Percentiles rank a stretch among this genome's conserved stretches.
Conservation (phyloP, 306 rosid genomes). For the Cercis canadensis region DNA sequence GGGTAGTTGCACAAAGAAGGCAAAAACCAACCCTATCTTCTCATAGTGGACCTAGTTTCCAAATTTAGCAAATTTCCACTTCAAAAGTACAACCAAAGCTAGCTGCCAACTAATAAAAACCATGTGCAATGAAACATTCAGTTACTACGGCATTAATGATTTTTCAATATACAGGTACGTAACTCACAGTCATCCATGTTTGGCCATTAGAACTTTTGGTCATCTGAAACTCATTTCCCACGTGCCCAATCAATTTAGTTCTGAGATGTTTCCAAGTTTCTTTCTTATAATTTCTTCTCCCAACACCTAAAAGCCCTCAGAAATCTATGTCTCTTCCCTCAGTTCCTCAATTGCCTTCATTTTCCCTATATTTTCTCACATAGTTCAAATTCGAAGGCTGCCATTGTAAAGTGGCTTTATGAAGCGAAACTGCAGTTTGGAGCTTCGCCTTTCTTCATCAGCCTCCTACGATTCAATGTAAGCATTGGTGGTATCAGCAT, state of each 20-base stretch:
- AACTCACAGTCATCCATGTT: background rate
- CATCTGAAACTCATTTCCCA: slow-evolving; percentile 52
- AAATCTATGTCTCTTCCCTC: slow-evolving; percentile 28
- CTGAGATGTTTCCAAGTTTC: background rate
- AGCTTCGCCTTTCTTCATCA: no score
- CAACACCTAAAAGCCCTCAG: slow-evolving; percentile 34
- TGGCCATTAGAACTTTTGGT: background rate
- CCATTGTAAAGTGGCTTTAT: no score
- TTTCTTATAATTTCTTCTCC: background rate
- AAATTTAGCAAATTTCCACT: slow-evolving; percentile 29
- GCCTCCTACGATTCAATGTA: no score
- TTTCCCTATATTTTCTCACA: no score
- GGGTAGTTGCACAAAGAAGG: slow-evolving; percentile 39
- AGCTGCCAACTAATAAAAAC: slow-evolving; percentile 30
- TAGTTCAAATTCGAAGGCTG: no score
- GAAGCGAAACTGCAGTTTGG: no score
- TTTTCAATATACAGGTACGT: slow-evolving; percentile 27
- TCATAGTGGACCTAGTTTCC: slow-evolving; percentile 7
- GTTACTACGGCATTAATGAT: slow-evolving; percentile 32
- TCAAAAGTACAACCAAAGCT: slow-evolving; percentile 32
- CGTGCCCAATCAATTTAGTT: slow-evolving; percentile 16
- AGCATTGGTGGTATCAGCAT: no score
- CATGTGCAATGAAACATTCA: slow-evolving; percentile 41
- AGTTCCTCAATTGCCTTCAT: no score
- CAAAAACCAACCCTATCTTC: background rate